These are phyloP conservation scores for Lachancea sp. DNA, from an alignment of 805 yeast genomes.

Conservation along the genomic window DNA sequence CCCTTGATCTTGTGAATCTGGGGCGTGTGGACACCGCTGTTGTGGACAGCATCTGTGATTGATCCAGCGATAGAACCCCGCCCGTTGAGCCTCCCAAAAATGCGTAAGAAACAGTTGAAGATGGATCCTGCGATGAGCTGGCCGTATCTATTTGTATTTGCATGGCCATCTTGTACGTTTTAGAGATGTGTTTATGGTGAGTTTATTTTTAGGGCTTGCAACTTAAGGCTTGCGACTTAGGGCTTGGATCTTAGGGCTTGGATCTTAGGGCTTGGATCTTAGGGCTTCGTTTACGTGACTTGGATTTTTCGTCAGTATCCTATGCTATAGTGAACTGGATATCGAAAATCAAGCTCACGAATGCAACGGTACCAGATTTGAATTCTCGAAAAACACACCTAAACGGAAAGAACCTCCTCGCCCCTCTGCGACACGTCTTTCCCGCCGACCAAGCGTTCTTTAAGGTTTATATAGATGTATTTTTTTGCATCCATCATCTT, in stretches of 20 bases:
- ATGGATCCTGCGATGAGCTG: conserved; percentile 1
- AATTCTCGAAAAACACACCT: too few species aligned
- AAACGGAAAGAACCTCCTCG: not conserved
- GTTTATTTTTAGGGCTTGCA: not conserved
- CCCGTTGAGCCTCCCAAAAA: conserved; percentile 6
- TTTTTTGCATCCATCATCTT: too few species aligned
- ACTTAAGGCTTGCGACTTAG: not conserved
- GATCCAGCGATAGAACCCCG: conserved; percentile 9
- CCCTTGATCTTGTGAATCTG: not conserved
- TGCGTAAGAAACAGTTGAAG: conserved; percentile 8
- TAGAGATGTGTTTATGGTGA: not conserved
- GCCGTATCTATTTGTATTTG: conserved; percentile 6
- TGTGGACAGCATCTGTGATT: conserved; percentile 8
- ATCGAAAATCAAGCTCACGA: too few species aligned
- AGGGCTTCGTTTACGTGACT: not conserved
- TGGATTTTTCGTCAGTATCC: too few species aligned
- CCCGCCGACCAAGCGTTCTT: too few species aligned
- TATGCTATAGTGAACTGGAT: too few species aligned
- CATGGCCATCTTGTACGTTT: not conserved
- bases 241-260: too few species aligned
- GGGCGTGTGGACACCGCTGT: not conserved
- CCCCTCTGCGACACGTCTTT: too few species aligned
- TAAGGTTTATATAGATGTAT: too few species aligned
- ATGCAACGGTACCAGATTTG: too few species aligned
- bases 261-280: too few species aligned